Percentiles rank a stretch among this genome's conserved stretches.
Evolutionary conservation across 768 basidiomycete species (phyloP).

Genomic region (Mycena olivaceomarginata): DNA sequence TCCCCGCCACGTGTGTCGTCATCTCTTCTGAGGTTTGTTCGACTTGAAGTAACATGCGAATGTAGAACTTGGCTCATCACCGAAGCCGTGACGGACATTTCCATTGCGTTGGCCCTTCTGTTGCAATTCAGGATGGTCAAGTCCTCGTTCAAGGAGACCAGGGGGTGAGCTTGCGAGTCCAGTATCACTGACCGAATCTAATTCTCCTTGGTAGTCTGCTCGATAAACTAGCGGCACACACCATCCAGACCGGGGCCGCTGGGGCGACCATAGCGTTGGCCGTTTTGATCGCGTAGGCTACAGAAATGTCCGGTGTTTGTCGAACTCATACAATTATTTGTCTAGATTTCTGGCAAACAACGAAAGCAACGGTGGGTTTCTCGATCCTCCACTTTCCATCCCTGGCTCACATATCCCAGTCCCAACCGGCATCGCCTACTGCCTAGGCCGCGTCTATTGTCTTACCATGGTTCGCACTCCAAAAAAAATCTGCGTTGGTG

Average conservation of each 20-base stretch:
- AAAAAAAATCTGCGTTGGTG: conserved; percentile 6
- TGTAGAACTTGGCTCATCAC: conserved; percentile 22
- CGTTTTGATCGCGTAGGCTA: conserved; percentile 20
- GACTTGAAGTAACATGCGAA: conserved; percentile 20
- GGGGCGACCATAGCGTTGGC: conserved; percentile 21
- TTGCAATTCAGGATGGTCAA: conserved; percentile 22
- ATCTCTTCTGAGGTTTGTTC: conserved; percentile 15
- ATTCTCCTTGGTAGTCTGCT: conserved; percentile 28
- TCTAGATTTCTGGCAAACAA: conserved; percentile 29
- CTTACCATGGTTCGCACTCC: conserved; percentile 27
- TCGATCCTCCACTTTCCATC: background rate
- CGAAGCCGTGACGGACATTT: conserved; percentile 28
- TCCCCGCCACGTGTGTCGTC: conserved; percentile 14
- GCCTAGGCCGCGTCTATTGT: conserved; percentile 21
- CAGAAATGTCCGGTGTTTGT: conserved; percentile 19
- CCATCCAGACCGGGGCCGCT: conserved; percentile 24
- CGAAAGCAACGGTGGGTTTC: conserved; percentile 27
- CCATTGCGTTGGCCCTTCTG: conserved; percentile 12
- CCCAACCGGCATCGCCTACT: conserved; percentile 19
- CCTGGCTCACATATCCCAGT: conserved; percentile 28
- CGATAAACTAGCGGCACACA: conserved; percentile 25
- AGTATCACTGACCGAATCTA: conserved; percentile 15
- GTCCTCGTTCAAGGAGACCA: conserved; percentile 21
- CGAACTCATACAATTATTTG: conserved; percentile 21
- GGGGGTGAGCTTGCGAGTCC: conserved; percentile 1